These are phyloP conservation scores for Cyclotella atomus DNA, from an alignment of 108 stramenopile species.

Conservation along the genomic window DNA sequence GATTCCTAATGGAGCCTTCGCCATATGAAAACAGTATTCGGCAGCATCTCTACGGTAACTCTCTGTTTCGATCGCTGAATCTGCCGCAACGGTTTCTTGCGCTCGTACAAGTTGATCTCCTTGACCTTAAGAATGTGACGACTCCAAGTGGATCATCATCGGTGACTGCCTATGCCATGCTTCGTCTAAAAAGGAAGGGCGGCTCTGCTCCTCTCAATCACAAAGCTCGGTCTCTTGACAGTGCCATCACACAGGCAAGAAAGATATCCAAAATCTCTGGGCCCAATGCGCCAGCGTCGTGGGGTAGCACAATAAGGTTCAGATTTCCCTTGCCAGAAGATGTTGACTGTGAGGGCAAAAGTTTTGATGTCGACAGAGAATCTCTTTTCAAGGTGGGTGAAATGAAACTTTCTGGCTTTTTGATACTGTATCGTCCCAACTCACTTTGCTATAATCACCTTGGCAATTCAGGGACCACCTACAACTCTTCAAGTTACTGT, in stretches of 20 bases:
- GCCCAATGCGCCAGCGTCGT: conserved; percentile 89
- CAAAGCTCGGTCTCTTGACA: conserved; percentile 81
- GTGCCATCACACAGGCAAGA: conserved; percentile 68
- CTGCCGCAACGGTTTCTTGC: conserved; percentile 91
- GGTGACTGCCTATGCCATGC: conserved; percentile 79
- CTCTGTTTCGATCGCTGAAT: conserved; percentile 76
- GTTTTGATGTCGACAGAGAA: conserved; percentile 78
- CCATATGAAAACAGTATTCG: conserved; percentile 76
- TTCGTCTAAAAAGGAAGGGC: conserved; percentile 74
- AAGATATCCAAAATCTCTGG: conserved; percentile 85
- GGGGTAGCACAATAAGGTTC: conserved; percentile 87
- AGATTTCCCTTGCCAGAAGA: conserved; percentile 86
- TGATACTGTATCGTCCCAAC: background rate
- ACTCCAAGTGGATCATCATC: conserved; percentile 84
- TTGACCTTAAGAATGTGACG: conserved; percentile 95
- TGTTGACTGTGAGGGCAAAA: conserved; percentile 71
- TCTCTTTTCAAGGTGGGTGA: conserved; percentile 67
- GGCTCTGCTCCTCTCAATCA: conserved; percentile 76
- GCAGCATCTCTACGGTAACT: conserved; percentile 83
- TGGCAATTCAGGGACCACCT: conserved; percentile 62
- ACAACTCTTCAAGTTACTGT: conserved; percentile 81
- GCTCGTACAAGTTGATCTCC: conserved; percentile 91
- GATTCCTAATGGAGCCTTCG: conserved; percentile 65
- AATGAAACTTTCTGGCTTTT: background rate
- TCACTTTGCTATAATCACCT: background rate